Percentiles rank a stretch among this genome's conserved stretches.
Conservation (phyloP, 148 eudicot genomes). For the Nepenthes mirabilis region DNA sequence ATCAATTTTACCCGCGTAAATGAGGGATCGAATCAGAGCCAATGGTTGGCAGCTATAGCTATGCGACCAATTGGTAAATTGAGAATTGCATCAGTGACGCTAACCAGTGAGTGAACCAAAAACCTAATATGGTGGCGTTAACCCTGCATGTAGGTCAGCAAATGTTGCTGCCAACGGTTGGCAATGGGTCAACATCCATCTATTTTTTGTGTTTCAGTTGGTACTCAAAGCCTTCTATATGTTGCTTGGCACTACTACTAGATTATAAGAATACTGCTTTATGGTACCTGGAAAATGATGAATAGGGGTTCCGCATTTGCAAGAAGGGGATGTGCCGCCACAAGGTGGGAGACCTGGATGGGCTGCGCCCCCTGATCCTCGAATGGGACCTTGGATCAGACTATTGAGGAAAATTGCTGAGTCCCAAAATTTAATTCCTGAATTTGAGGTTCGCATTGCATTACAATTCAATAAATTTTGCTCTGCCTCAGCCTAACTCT, state of each 20-base stretch:
- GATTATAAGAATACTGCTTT: no score
- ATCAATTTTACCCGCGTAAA: no score
- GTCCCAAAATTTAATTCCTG: conserved; percentile 55
- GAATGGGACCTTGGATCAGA: conserved; percentile 68
- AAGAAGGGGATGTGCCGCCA: conserved; percentile 70
- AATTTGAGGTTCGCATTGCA: conserved; percentile 51
- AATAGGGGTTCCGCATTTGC: conserved; percentile 80
- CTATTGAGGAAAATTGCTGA: conserved; percentile 58
- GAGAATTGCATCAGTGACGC: neutral
- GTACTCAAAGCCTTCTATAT: no score
- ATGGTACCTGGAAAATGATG: neutral
- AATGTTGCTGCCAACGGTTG: no score
- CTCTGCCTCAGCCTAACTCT: neutral
- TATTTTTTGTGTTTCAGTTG: no score
- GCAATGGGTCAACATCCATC: no score
- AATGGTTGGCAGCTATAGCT: no score
- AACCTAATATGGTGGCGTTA: no score
- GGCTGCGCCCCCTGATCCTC: conserved; percentile 81
- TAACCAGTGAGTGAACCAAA: no score
- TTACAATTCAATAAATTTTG: neutral
- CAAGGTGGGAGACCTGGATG: conserved; percentile 91
- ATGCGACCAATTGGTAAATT: neutral
- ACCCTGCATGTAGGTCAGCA: no score
- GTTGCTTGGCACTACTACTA: no score
- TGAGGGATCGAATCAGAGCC: no score